Evolutionary conservation across 75 land plant species (phyloP).

Genomic region (Isoetes taiwanensis): DNA sequence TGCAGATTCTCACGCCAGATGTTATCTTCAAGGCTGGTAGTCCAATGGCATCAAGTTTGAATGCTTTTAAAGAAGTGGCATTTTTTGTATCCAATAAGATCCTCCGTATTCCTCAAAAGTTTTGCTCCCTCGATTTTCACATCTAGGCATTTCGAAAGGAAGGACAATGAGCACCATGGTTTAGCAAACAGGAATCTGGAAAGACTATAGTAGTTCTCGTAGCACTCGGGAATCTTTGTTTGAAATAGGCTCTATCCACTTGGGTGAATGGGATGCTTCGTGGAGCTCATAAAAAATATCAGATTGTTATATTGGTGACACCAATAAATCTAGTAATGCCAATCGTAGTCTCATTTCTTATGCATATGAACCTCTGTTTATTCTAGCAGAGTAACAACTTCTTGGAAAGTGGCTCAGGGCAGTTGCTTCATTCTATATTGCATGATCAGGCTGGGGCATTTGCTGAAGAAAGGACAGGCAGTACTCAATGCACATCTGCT

Average conservation of each 20-base stretch:
- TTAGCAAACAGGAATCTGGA: conserved; percentile 78
- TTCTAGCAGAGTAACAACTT: conserved; percentile 74
- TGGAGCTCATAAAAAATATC: too few species aligned
- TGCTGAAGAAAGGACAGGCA: conserved; percentile 30
- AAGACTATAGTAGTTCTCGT: conserved; percentile 58
- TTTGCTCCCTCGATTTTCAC: conserved; percentile 19
- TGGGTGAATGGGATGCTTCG: conserved; percentile 49
- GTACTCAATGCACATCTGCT: conserved; percentile 29
- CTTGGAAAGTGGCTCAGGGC: conserved; percentile 33
- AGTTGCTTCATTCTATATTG: conserved; percentile 16
- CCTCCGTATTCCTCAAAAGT: conserved; percentile 43
- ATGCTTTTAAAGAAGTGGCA: conserved; percentile 72
- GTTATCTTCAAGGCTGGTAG: conserved; percentile 49
- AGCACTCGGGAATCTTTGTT: too few species aligned
- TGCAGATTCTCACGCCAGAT: conserved; percentile 82
- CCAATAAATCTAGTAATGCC: too few species aligned
- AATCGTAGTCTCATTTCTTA: too few species aligned
- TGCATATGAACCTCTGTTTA: conserved; percentile 89
- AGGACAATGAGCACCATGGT: conserved; percentile 31
- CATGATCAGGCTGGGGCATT: conserved; percentile 18
- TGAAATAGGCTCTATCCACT: conserved; percentile 33
- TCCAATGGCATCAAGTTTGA: conserved; percentile 36
- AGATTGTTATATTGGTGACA: too few species aligned
- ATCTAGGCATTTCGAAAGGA: too few species aligned
- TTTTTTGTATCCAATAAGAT: conserved; percentile 85